phyloP scores from a whole-genome alignment of 2,329 filamentous ascomycete species.

The Paracorniculantispora psalliotae region DNA sequence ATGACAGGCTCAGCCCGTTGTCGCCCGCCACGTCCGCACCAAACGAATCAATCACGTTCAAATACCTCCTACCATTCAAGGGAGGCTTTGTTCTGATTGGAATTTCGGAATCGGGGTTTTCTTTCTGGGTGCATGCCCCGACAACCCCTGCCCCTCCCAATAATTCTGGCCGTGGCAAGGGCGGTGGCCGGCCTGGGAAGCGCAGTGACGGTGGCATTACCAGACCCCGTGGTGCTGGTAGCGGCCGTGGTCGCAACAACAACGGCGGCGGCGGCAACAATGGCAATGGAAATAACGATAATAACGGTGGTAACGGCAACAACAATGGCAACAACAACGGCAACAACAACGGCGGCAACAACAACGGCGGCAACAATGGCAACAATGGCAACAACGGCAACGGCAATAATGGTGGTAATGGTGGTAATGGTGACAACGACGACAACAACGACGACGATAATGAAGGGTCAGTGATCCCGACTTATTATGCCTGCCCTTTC shows the following conservation, averaged over 20 bases:
- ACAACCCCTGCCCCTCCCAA: background rate
- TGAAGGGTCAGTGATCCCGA: background rate
- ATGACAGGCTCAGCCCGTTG: background rate
- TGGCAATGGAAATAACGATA: no score
- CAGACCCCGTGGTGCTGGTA: background rate
- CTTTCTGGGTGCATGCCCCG: constrained; percentile 1
- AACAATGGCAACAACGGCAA: background rate
- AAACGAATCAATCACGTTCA: background rate
- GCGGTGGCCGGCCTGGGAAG: background rate
- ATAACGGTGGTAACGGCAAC: no score
- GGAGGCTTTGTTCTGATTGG: background rate
- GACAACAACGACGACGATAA: background rate
- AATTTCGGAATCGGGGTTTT: background rate
- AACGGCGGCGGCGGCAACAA: no score
- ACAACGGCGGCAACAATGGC: background rate
- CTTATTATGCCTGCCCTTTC: constrained; percentile 4
- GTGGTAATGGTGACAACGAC: background rate
- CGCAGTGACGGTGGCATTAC: background rate
- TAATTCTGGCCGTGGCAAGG: background rate
- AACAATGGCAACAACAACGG: background rate
- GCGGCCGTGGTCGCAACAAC: background rate
- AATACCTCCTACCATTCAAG: background rate
- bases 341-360: background rate
- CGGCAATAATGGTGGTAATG: background rate
- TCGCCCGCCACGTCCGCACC: background rate